Evolutionary conservation across 1,139 yeast species (phyloP).

Genomic region (Citeromyces siamensis): DNA sequence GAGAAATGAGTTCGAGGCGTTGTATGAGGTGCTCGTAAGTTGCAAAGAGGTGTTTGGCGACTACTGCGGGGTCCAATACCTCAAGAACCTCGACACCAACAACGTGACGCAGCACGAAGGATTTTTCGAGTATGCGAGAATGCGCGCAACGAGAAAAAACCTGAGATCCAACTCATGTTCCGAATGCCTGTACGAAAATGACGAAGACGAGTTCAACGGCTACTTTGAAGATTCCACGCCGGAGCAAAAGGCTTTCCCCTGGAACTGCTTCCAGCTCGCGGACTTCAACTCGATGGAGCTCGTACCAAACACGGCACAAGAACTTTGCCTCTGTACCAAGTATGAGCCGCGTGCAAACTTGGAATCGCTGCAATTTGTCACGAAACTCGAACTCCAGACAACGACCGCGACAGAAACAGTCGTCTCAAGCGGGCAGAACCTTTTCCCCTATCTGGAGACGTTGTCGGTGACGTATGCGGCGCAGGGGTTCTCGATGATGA

Average conservation of each 20-base stretch:
- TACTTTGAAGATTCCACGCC: background rate
- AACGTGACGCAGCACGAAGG: slow-evolving; percentile 1
- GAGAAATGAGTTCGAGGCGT: background rate
- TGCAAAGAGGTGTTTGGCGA: slow-evolving; percentile 1
- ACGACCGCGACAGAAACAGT: background rate
- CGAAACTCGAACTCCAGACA: background rate
- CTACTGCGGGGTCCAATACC: background rate
- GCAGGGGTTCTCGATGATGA: background rate
- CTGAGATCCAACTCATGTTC: background rate
- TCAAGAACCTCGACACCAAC: background rate
- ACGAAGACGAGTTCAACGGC: slow-evolving; percentile 1
- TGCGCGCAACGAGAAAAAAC: background rate
- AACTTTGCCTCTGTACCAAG: background rate
- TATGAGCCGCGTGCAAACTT: background rate
- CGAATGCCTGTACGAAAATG: slow-evolving; percentile 3
- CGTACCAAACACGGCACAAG: background rate
- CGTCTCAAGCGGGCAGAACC: background rate
- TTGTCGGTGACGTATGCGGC: background rate
- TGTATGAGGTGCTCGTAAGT: slow-evolving; percentile 1
- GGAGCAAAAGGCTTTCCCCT: background rate
- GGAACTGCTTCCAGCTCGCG: background rate
- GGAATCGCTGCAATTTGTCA: background rate
- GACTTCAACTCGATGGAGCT: background rate
- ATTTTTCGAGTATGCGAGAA: slow-evolving; percentile 1
- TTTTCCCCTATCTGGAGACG: background rate